Evolutionary conservation across 2,329 filamentous ascomycete species (phyloP).

Genomic region (Fusarium sp.): DNA sequence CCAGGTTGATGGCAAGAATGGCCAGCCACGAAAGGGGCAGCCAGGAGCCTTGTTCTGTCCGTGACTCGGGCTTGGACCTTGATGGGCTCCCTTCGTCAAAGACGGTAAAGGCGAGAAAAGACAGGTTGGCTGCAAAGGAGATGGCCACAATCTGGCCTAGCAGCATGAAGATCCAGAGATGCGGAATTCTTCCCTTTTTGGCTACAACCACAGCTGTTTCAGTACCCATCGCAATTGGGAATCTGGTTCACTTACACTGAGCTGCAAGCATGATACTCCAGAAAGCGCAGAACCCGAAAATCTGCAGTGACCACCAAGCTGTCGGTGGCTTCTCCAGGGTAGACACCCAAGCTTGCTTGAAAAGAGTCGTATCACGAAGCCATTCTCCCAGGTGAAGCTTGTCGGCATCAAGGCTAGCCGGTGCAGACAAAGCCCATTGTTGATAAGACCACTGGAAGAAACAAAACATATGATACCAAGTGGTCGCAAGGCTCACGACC

Average conservation of each 20-base stretch:
- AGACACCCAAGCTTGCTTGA: conserved; percentile 44
- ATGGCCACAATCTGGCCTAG: conserved; percentile 45
- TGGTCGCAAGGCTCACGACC: conserved; percentile 40
- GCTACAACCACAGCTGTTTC: conserved; percentile 7
- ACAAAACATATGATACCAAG: conserved; percentile 44
- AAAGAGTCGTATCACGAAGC: conserved; percentile 43
- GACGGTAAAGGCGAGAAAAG: conserved; percentile 40
- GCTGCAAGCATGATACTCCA: conserved; percentile 44
- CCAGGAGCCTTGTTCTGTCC: background rate
- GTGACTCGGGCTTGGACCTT: background rate
- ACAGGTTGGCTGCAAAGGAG: conserved; percentile 43
- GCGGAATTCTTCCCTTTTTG: conserved; percentile 26
- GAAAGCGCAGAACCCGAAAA: conserved; percentile 43
- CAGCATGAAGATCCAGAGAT: conserved; percentile 42
- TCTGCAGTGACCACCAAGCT: conserved; percentile 45
- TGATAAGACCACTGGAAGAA: conserved; percentile 42
- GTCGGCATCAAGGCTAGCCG: background rate
- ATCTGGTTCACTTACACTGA: conserved; percentile 29
- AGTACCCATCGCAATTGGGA: background rate
- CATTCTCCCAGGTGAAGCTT: conserved; percentile 37
- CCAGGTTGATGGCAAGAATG: conserved; percentile 24
- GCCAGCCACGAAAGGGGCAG: conserved; percentile 17
- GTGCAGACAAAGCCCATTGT: conserved; percentile 1
- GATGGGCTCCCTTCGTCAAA: background rate
- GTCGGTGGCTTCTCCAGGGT: conserved; percentile 36